These are phyloP conservation scores for Spironucleus salmonicida DNA, from an alignment of 208 protist genomes.

Conservation along the genomic window DNA sequence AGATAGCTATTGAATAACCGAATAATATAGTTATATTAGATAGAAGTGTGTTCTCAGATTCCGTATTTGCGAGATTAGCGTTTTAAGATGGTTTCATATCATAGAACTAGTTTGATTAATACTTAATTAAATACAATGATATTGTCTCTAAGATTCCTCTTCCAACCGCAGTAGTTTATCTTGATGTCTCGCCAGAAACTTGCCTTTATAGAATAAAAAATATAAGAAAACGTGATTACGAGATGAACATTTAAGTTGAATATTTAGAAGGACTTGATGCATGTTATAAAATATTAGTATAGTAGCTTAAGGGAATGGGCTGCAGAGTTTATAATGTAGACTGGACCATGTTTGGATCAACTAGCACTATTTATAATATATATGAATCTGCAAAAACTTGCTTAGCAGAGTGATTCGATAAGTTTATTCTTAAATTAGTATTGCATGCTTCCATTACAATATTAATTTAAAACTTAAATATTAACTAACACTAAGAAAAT, in stretches of 20 bases:
- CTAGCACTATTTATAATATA: too few species aligned
- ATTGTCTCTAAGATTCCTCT: background rate
- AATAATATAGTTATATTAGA: background rate
- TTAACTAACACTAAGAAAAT: too few species aligned
- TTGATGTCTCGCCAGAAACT: background rate
- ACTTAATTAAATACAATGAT: background rate
- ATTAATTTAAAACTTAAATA: too few species aligned
- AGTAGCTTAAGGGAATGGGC: too few species aligned
- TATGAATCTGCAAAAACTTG: too few species aligned
- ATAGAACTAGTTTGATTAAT: background rate
- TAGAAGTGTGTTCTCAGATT: constrained; percentile 23
- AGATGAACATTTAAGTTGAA: background rate
- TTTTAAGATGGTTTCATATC: constrained; percentile 20
- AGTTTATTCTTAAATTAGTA: too few species aligned
- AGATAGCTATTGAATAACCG: background rate
- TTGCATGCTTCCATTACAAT: too few species aligned
- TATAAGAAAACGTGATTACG: background rate
- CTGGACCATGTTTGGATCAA: too few species aligned
- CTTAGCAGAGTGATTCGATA: too few species aligned
- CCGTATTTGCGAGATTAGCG: background rate
- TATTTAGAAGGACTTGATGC: constrained; percentile 16
- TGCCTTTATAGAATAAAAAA: constrained; percentile 16
- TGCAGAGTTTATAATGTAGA: too few species aligned
- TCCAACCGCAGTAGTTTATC: constrained; percentile 8
- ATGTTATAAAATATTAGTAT: too few species aligned